Evolutionary conservation across 768 basidiomycete species (phyloP).

Genomic region (Tricholomella constricta): DNA sequence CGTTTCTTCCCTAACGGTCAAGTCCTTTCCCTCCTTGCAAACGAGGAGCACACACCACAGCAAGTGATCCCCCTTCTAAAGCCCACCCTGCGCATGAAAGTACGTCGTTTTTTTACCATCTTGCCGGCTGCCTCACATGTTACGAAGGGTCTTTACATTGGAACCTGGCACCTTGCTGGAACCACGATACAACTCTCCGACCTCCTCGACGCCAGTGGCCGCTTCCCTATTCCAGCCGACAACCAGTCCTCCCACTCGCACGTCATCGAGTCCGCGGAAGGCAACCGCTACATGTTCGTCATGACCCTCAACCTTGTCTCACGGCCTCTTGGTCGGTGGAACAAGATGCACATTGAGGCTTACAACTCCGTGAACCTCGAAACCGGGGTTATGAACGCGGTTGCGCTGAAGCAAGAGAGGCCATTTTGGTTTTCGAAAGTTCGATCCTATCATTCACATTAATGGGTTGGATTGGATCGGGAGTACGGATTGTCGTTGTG

Average conservation of each 20-base stretch:
- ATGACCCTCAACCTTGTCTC: conserved; percentile 76
- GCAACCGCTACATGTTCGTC: conserved; percentile 63
- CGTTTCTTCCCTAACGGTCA: conserved; percentile 88
- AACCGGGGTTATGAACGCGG: conserved; percentile 68
- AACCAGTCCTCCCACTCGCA: conserved; percentile 3
- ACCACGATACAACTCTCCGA: conserved; percentile 61
- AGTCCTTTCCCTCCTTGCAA: conserved; percentile 83
- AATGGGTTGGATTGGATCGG: background rate
- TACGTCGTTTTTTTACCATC: conserved; percentile 22
- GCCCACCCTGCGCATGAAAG: conserved; percentile 79
- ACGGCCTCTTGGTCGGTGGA: conserved; percentile 83
- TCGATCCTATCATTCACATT: conserved; percentile 51
- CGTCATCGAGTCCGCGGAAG: conserved; percentile 14
- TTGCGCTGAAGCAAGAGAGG: conserved; percentile 79
- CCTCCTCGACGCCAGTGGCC: conserved; percentile 60
- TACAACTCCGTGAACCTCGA: conserved; percentile 80
- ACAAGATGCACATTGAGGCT: conserved; percentile 70
- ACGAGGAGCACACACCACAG: conserved; percentile 71
- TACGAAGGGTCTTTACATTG: conserved; percentile 67
- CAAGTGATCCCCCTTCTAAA: conserved; percentile 77
- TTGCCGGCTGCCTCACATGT: background rate
- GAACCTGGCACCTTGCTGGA: conserved; percentile 70
- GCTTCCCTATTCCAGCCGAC: conserved; percentile 30
- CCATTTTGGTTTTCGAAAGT: conserved; percentile 97
- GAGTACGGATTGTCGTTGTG: too few species aligned